Base-by-base conservation (phyloP, 1,139 yeast genomes). In the Chernovozyma aurita region DNA sequence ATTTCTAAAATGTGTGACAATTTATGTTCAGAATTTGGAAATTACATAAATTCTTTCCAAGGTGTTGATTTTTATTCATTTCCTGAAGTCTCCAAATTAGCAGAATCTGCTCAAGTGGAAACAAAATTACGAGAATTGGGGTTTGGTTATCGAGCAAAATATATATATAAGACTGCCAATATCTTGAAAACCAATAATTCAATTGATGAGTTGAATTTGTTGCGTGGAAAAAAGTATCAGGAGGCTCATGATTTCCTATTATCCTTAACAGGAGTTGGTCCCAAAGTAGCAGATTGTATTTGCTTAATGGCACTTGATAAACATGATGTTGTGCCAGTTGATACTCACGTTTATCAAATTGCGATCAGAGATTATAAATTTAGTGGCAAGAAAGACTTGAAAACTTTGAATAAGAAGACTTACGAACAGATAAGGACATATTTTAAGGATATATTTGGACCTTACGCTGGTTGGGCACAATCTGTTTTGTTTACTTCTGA, bases 391-490 rank as follows among this genome's bases (percentile, higher is more conserved):
- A 57, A 59, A 36, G 55, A 71, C 52, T 47, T 62, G 39, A 74
- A 75, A 45, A 70, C 79, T 1, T 59, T 79, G 59, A 76, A 68
- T 47, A 76, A 75, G 42, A 72, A 70, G n/a, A 73, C 78, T 2
- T 83, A 86, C 51, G 73, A 66, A 18, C 70, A 73, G 14, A 81
- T 87, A 3, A 67, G 92, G 27, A 50, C 53, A 4, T 78, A 75
- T 53, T 84, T 90, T 52, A 68, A 73, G 33, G 70, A 70, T 0
- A 63, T 82, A 20, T 92, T 96, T 90, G 97, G 97, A 0, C 74
- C 76, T 0, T 84, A 85, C 55, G 97, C 98, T 4, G 98, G 98
- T 0, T 92, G 98, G 98, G 97, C 97, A 0, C 97, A 90, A 52
- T 83, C 92, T 13, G 90, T 90, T 11, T 67, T 90, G 41, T 92